Evolutionary conservation across 441 rosid species (phyloP).

Genomic region (Sinapis alba): DNA sequence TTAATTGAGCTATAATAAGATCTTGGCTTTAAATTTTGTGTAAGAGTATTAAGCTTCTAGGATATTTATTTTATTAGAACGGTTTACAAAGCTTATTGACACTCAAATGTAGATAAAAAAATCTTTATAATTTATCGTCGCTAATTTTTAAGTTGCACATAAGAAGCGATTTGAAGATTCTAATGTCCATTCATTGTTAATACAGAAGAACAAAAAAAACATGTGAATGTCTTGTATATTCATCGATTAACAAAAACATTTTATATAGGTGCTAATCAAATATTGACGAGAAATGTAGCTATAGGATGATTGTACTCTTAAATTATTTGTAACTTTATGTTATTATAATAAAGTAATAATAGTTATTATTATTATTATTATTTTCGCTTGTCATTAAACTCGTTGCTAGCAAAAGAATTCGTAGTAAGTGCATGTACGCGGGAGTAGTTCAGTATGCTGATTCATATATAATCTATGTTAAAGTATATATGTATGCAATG

Average conservation of each 20-base stretch:
- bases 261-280: neutral
- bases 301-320: neutral
- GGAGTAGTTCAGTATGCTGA: constrained; percentile 5
- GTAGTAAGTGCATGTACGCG: constrained; percentile 14
- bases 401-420: neutral
- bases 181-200: neutral
- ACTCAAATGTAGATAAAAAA: no score
- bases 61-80: no score
- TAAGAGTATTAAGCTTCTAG: no score
- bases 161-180: neutral
- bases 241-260: neutral
- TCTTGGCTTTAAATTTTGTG: no score
- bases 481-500: neutral
- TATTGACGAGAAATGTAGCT: neutral
- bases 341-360: no score
- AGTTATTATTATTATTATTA: no score
- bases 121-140: neutral
- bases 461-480: neutral
- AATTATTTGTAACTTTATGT: neutral
- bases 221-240: neutral
- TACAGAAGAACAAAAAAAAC: neutral
- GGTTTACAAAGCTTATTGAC: no score
- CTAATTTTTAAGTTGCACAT: neutral
- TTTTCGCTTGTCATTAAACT: neutral
- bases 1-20: no score